Conservation (phyloP, 345 rosid genomes). For the Citrus unshiu region DNA sequence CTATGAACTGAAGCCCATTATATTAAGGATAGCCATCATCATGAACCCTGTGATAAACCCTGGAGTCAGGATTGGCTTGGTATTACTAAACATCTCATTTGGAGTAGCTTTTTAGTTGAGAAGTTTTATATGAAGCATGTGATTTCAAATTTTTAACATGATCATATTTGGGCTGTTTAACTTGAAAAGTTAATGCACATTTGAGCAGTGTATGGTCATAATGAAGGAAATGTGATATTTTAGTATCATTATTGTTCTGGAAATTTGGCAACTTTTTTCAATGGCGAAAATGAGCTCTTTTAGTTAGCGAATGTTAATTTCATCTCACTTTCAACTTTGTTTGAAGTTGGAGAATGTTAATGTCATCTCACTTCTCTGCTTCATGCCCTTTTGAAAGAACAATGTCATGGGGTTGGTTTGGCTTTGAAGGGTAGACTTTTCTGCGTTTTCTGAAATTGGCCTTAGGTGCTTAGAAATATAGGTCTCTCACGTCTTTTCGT, state of each 20-base stretch:
- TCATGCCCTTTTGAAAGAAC: not conserved
- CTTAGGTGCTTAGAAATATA: not conserved
- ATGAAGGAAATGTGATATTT: not conserved
- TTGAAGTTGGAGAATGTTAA: not conserved
- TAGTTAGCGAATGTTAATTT: not conserved
- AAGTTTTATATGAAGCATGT: not conserved
- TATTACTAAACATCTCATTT: not conserved
- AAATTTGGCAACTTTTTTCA: not conserved
- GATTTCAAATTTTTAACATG: not conserved
- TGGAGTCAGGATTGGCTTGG: not conserved
- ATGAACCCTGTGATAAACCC: not conserved
- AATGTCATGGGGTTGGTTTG: not conserved
- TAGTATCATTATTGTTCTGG: not conserved
- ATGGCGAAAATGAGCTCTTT: not conserved
- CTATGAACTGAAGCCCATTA: not conserved
- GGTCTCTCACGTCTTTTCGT: not conserved
- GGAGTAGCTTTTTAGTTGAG: not conserved
- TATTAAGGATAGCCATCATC: not conserved
- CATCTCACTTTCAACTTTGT: not conserved
- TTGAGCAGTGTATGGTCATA: not conserved
- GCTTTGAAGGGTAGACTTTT: not conserved
- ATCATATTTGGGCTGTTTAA: not conserved
- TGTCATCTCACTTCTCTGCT: not conserved
- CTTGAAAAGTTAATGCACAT: not conserved
- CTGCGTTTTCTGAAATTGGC: not conserved